A percentile compares a stretch with the other conserved stretches of the same genome.
Conservation (phyloP, 805 yeast species). For the Starmerella bacillaris region DNA sequence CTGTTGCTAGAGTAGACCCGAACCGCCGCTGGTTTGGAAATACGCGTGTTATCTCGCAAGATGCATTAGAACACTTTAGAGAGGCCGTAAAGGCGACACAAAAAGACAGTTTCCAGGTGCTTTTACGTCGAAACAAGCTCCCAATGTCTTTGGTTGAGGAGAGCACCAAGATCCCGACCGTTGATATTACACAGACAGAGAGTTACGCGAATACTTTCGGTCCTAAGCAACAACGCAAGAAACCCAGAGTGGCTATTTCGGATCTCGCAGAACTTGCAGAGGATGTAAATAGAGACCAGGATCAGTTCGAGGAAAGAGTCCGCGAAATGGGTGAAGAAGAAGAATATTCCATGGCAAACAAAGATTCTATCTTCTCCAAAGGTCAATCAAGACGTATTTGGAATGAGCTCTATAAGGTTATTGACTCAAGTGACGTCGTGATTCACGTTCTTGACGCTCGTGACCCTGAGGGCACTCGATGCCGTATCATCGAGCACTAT, state of each 20-base stretch:
- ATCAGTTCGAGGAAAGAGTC: conserved; percentile 59
- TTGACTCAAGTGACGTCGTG: conserved; percentile 93
- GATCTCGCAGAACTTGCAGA: conserved; percentile 61
- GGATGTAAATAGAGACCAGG: conserved; percentile 37
- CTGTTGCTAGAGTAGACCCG: conserved; percentile 86
- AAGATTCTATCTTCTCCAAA: conserved; percentile 85
- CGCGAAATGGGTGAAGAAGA: conserved; percentile 31
- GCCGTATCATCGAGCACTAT: conserved; percentile 82
- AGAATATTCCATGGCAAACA: conserved; percentile 77
- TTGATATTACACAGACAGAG: conserved; percentile 76
- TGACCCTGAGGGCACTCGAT: conserved; percentile 92
- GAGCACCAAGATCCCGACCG: conserved; percentile 53
- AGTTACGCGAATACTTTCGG: conserved; percentile 70
- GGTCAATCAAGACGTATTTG: conserved; percentile 98
- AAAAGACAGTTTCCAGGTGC: conserved; percentile 68
- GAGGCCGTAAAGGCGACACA: conserved; percentile 80
- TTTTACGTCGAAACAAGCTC: conserved; percentile 71
- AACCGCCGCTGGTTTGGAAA: conserved; percentile 96
- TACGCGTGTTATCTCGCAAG: conserved; percentile 93
- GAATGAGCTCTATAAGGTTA: conserved; percentile 93
- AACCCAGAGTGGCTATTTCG: conserved; percentile 65
- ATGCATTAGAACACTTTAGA: conserved; percentile 83
- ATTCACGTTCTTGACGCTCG: conserved; percentile 94
- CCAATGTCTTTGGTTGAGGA: conserved; percentile 94
- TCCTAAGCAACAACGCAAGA: conserved; percentile 85